Percentiles rank a stretch among this genome's conserved stretches.
Evolutionary conservation across 805 yeast species (phyloP).

Genomic region (Hanseniaspora osmophila): DNA sequence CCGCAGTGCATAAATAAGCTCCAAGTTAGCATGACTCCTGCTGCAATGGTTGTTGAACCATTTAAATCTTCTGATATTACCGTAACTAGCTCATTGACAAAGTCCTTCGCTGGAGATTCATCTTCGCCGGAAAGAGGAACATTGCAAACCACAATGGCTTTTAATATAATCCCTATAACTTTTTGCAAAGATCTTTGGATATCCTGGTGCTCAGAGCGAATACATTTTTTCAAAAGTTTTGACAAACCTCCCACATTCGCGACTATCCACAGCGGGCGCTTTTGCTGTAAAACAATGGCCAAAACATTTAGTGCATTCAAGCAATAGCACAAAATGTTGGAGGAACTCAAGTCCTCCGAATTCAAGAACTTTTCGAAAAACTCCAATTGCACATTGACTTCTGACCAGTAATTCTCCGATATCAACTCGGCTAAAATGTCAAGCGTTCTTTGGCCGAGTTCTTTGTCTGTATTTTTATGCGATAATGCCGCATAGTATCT

Average conservation of each 20-base stretch:
- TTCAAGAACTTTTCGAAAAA: conserved; percentile 81
- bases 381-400: conserved; percentile 70
- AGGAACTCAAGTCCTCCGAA: conserved; percentile 58
- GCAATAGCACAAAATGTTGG: conserved; percentile 61
- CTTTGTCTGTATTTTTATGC: conserved; percentile 72
- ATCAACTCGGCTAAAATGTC: conserved; percentile 62
- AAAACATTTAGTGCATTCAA: conserved; percentile 85
- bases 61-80: conserved; percentile 69
- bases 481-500: conserved; percentile 79
- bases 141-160: conserved; percentile 35
- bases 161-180: conserved; percentile 53
- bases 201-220: conserved; percentile 72
- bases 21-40: conserved; percentile 76
- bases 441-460: conserved; percentile 67
- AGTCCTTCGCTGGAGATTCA: conserved; percentile 48
- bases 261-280: conserved; percentile 64
- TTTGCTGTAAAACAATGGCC: conserved; percentile 68
- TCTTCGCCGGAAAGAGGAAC: conserved; percentile 36
- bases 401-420: conserved; percentile 70
- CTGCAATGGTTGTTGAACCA: conserved; percentile 56
- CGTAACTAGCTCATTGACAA: conserved; percentile 44
- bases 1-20: conserved; percentile 68
- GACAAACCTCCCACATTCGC: conserved; percentile 57
- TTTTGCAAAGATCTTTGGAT: conserved; percentile 74
- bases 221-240: conserved; percentile 61